Evolutionary conservation across 2,329 filamentous ascomycete species (phyloP).

Genomic region (Diaporthe nobilis): DNA sequence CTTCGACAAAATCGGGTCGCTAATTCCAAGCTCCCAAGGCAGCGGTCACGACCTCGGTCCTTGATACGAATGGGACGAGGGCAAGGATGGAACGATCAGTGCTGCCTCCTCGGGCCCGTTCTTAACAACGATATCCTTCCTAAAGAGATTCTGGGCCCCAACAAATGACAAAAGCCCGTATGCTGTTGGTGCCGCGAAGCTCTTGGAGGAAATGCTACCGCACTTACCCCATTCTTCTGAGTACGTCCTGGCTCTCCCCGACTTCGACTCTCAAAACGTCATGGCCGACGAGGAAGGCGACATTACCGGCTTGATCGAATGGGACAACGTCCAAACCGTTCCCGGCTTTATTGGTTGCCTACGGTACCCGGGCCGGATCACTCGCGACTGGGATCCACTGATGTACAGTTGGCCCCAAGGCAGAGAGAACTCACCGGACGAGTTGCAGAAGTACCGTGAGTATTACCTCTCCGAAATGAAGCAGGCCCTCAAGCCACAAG

Average conservation of each 20-base stretch:
- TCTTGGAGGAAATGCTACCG: background rate
- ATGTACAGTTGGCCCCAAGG: background rate
- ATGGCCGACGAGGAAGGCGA: background rate
- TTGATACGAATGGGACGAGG: background rate
- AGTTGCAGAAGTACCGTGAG: background rate
- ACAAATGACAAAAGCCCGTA: background rate
- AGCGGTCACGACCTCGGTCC: background rate
- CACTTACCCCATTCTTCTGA: background rate
- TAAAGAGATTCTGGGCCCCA: background rate
- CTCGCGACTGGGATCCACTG: background rate
- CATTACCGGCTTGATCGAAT: background rate
- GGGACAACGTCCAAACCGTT: background rate
- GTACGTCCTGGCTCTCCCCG: background rate
- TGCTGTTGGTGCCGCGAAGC: background rate
- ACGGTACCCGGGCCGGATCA: background rate
- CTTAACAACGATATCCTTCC: background rate
- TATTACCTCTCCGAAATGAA: background rate
- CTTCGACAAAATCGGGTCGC: background rate
- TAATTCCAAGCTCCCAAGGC: background rate
- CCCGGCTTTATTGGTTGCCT: background rate
- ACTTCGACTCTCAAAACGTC: background rate
- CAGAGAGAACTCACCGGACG: background rate
- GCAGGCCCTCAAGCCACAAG: background rate
- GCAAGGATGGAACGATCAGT: background rate
- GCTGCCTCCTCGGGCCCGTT: background rate